Percentiles rank a stretch among this genome's conserved stretches.
Conservation (phyloP, 2,329 filamentous ascomycete species). For the Cladophialophora exuberans region DNA sequence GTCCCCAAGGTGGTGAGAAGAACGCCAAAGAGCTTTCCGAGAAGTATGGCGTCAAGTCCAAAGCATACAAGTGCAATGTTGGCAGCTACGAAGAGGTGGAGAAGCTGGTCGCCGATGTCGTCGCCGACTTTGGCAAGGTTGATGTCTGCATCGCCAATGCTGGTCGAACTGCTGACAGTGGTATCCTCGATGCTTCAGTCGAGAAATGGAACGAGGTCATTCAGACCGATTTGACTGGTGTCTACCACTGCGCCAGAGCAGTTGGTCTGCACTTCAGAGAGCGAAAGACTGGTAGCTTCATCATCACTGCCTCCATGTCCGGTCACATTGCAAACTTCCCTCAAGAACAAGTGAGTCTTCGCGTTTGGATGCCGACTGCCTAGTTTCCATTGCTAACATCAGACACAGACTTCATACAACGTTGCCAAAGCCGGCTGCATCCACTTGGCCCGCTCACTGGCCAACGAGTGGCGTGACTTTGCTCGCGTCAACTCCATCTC, state of each 20-base stretch:
- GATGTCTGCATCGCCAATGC: slow-evolving; percentile 72
- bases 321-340: slow-evolving; percentile 60
- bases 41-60: slow-evolving; percentile 66
- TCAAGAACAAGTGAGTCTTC: slow-evolving; percentile 58
- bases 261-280: slow-evolving; percentile 79
- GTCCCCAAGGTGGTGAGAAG: slow-evolving; percentile 64
- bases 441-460: slow-evolving; percentile 65
- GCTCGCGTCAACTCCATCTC: slow-evolving; percentile 70
- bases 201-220: slow-evolving; percentile 78
- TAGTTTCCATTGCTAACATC: not conserved
- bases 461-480: slow-evolving; percentile 72
- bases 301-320: slow-evolving; percentile 68
- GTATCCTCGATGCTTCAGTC: slow-evolving; percentile 70
- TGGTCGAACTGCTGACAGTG: slow-evolving; percentile 69
- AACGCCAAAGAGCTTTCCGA: slow-evolving; percentile 65
- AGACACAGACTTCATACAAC: slow-evolving; percentile 59
- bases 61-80: slow-evolving; percentile 69
- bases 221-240: slow-evolving; percentile 83
- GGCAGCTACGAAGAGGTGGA: slow-evolving; percentile 60
- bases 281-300: slow-evolving; percentile 64
- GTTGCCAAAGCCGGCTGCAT: slow-evolving; percentile 69
- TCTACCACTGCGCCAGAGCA: slow-evolving; percentile 83
- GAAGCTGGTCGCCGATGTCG: slow-evolving; percentile 61
- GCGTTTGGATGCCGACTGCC: slow-evolving; percentile 36
- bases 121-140: slow-evolving; percentile 71